phyloP scores from a whole-genome alignment of 306 rosid genomes.

The Cucumis hystrix region DNA sequence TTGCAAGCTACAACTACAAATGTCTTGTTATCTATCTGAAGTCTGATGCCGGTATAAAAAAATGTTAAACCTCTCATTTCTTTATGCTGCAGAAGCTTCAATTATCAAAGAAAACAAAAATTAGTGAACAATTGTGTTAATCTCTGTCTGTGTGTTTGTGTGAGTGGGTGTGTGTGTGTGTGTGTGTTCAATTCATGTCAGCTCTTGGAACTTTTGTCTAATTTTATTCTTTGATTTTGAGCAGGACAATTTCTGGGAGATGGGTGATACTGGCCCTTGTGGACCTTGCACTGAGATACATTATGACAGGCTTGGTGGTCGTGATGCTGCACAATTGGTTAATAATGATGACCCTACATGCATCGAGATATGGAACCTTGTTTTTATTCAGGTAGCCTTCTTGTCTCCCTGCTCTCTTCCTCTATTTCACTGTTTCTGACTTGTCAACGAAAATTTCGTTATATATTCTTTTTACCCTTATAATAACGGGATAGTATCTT shows the following conservation, averaged over 20 bases:
- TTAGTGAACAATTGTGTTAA: not conserved
- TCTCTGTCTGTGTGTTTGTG: not conserved
- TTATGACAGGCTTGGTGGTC: slow-evolving; percentile 84
- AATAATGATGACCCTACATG: slow-evolving; percentile 92
- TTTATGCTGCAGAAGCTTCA: not conserved
- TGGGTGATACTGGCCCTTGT: slow-evolving; percentile 99
- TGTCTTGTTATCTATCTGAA: not conserved
- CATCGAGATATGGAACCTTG: slow-evolving; percentile 96
- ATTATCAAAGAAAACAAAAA: not conserved
- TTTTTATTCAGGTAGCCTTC: slow-evolving; percentile 78
- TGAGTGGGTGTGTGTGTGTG: not conserved
- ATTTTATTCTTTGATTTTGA: slow-evolving; percentile 9
- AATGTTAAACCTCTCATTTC: not conserved
- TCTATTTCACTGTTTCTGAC: not conserved
- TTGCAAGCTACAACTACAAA: not conserved
- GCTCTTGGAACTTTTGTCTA: slow-evolving; percentile 4
- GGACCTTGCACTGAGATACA: slow-evolving; percentile 99
- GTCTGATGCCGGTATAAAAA: not conserved
- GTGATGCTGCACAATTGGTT: slow-evolving; percentile 88
- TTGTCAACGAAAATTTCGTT: not conserved
- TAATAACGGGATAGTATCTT: not conserved
- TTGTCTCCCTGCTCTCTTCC: not conserved
- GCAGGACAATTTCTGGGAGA: slow-evolving; percentile 99
- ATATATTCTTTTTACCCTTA: not conserved
- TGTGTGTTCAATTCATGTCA: not conserved